A percentile compares a stretch with the other conserved stretches of the same genome.
phyloP scores from a whole-genome alignment of 176 grass and related monocot genomes.

The Hsuehochloa calcarea region DNA sequence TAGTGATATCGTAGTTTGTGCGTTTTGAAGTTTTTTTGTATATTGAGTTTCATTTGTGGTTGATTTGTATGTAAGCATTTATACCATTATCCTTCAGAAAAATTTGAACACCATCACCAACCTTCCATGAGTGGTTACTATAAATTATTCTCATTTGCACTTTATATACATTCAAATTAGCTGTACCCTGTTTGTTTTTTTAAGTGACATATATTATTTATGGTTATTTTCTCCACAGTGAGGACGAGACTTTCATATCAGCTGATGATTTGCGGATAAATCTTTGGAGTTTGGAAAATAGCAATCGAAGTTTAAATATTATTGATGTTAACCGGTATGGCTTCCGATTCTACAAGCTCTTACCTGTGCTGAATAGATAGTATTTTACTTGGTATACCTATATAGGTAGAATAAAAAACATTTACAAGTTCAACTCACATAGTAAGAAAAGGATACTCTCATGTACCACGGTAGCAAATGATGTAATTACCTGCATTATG shows the following conservation, averaged over 20 bases:
- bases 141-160: too few relatives aligned
- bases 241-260: conserved; percentile 87
- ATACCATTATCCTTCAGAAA: too few relatives aligned
- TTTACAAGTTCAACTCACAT: conserved; percentile 7
- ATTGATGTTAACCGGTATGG: conserved; percentile 78
- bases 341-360: conserved; percentile 22
- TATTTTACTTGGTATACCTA: conserved; percentile 20
- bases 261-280: conserved; percentile 89
- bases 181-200: too few relatives aligned
- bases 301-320: conserved; percentile 84
- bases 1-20: too few relatives aligned
- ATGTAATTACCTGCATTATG: background rate
- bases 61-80: too few relatives aligned
- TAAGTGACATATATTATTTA: conserved; percentile 22
- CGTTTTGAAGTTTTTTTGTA: too few relatives aligned
- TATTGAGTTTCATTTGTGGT: too few relatives aligned
- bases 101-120: too few relatives aligned
- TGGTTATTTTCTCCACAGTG: conserved; percentile 36
- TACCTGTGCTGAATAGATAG: background rate
- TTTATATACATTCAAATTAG: too few relatives aligned
- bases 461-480: background rate
- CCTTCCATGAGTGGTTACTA: too few relatives aligned
- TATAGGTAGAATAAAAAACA: background rate
- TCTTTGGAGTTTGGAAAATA: conserved; percentile 89
- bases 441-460: background rate